Conservation (phyloP, 2,329 filamentous ascomycete genomes). For the Blastomyces emzantsi region DNA sequence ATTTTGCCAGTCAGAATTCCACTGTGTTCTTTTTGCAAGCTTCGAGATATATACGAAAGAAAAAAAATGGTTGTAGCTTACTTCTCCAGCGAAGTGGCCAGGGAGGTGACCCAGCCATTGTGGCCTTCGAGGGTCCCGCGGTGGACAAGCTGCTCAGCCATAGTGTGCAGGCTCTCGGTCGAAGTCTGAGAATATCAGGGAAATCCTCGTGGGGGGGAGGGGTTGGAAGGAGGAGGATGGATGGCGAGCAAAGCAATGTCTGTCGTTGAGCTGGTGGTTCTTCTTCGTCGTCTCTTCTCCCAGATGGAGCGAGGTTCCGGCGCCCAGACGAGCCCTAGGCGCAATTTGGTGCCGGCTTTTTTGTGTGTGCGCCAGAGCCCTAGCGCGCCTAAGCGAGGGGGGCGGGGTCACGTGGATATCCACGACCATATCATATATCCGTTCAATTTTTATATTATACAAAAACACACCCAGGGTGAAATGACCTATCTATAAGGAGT, state of each 20-base stretch:
- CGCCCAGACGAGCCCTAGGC: slow-evolving; percentile 34
- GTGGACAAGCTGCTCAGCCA: slow-evolving; percentile 92
- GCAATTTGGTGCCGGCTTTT: slow-evolving; percentile 21
- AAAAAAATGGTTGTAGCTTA: slow-evolving; percentile 42
- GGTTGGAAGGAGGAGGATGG: slow-evolving; percentile 26
- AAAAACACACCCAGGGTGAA: too few relatives aligned
- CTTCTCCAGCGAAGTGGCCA: slow-evolving; percentile 99
- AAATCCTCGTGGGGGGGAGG: slow-evolving; percentile 27
- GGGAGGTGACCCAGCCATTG: slow-evolving; percentile 98
- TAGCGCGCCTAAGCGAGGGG: slow-evolving; percentile 5
- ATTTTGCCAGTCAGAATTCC: slow-evolving; percentile 3
- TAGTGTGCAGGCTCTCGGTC: slow-evolving; percentile 38
- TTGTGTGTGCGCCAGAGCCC: slow-evolving; percentile 8
- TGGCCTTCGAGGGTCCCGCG: slow-evolving; percentile 98
- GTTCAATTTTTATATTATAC: too few relatives aligned
- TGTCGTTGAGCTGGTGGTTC: slow-evolving; percentile 15
- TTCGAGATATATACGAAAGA: not conserved
- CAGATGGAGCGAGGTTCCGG: slow-evolving; percentile 25
- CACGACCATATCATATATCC: too few relatives aligned
- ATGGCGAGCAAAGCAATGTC: slow-evolving; percentile 28
- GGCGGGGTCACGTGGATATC: not conserved
- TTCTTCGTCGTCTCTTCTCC: slow-evolving; percentile 30
- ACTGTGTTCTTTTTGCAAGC: slow-evolving; percentile 6
- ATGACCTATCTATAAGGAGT: not conserved
- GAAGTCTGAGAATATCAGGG: slow-evolving; percentile 33